Conservation (phyloP, 2,329 filamentous ascomycete species). For the Venturia nashicola region DNA sequence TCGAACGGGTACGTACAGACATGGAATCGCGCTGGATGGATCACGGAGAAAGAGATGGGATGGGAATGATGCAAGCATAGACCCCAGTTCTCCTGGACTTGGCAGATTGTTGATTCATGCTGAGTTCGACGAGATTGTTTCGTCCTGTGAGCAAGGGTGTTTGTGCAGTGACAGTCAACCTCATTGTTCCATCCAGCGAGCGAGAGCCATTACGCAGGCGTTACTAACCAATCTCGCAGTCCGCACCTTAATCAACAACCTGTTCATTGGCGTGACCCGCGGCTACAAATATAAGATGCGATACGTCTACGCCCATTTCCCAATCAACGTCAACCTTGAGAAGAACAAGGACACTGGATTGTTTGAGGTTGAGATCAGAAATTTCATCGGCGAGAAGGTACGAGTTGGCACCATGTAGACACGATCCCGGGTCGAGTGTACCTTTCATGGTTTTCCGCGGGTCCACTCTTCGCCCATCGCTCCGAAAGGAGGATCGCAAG, state of each 20-base stretch:
- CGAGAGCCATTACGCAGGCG: neutral
- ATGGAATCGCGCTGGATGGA: neutral
- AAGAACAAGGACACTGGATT: constrained; percentile 86
- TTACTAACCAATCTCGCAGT: constrained; percentile 64
- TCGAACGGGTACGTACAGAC: neutral
- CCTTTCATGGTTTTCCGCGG: too few species aligned
- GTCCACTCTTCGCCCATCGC: too few species aligned
- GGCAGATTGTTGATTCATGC: neutral
- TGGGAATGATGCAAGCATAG: neutral
- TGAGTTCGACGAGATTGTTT: neutral
- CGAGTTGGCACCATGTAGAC: too few species aligned
- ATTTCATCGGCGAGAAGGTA: constrained; percentile 93
- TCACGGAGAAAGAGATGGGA: neutral
- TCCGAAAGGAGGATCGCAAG: too few species aligned
- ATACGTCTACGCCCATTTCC: constrained; percentile 99
- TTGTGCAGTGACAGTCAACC: neutral
- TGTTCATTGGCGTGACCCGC: constrained; percentile 97
- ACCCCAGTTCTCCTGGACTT: neutral
- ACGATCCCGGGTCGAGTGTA: too few species aligned
- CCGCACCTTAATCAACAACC: constrained; percentile 95
- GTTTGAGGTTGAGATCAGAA: constrained; percentile 89
- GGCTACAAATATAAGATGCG: constrained; percentile 99
- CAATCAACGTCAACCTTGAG: constrained; percentile 99
- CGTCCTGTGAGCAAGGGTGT: neutral
- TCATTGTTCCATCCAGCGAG: neutral